Conservation (phyloP, 352 stramenopile genomes). For the Phytophthora crassamura region DNA sequence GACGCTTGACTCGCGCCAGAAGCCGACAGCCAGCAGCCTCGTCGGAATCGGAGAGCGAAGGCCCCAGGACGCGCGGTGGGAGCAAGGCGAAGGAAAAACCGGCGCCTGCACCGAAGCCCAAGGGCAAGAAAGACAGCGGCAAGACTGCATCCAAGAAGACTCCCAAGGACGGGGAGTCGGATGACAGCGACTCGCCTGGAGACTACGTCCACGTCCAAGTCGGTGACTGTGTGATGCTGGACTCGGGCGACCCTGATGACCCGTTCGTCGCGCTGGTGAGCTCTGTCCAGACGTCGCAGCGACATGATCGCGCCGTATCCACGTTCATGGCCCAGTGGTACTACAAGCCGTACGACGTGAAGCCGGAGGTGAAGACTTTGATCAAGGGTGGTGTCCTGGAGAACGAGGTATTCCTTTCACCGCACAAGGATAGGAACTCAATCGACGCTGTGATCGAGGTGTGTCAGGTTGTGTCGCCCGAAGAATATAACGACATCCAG, state of each 20-base stretch:
- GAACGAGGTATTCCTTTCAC: constrained; percentile 85
- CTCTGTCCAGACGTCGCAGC: constrained; percentile 70
- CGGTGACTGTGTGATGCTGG: constrained; percentile 80
- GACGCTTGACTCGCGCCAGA: constrained; percentile 30
- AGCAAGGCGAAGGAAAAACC: constrained; percentile 27
- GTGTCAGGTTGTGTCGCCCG: constrained; percentile 76
- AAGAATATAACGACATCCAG: constrained; percentile 80
- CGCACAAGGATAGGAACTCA: constrained; percentile 86
- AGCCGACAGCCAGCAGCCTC: constrained; percentile 13
- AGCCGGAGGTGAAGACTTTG: constrained; percentile 60
- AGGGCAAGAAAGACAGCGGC: constrained; percentile 13
- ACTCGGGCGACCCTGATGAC: constrained; percentile 73
- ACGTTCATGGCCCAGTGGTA: constrained; percentile 88
- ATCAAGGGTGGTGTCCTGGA: constrained; percentile 68
- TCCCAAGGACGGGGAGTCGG: constrained; percentile 37
- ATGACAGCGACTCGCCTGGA: constrained; percentile 54
- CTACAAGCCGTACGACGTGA: constrained; percentile 83
- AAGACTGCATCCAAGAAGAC: constrained; percentile 17
- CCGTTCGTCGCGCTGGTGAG: constrained; percentile 80
- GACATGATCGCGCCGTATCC: constrained; percentile 45
- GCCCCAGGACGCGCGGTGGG: constrained; percentile 25
- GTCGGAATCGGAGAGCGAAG: constrained; percentile 32
- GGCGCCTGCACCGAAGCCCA: constrained; percentile 10
- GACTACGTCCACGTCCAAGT: constrained; percentile 76
- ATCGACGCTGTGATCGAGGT: constrained; percentile 80